Evolutionary conservation across 169 alveolate genomes (phyloP), one percentile per base, ranked within the genome.

Genomic region (Theileria equi): DNA sequence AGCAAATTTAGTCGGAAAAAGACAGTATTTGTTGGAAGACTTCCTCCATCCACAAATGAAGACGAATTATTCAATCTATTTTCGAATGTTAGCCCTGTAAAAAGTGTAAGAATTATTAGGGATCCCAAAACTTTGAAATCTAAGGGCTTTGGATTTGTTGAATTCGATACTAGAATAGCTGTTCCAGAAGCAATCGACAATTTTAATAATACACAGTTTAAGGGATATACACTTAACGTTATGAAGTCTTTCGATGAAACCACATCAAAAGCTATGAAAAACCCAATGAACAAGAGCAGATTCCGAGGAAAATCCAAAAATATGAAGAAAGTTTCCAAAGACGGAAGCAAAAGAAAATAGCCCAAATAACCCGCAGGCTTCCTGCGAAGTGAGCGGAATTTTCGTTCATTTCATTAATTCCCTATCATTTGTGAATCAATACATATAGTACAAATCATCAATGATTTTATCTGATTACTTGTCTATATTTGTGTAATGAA

Each of bases 81-180:
- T 29, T 57, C 71, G 23, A 72, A 72, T 38, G 52, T 72, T 29
- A 52, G 83, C 26, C 52, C 40, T 11, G 83, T 72, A 4, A 41
- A 72, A 63, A 77, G 83, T 72, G 77, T 62, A n/a, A 65, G 83
- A 2, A 62, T 72, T 5, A 52, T 72, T 3, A 29, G 83, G 19
- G 83, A 72, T 25, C 83, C 83, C 2, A 29, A 10, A 21, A 72
- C 83, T 16, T 28, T 17, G 57, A 57, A 45, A 36, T 72, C 83
- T 0, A 72, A 72, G 83, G 83, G 83, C 0, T 72, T 72, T 35
- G 83, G 83, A 4, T 72, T 72, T 40, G 83, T 72, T 6, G 67
- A 55, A 50, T 72, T 72, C 53, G 83, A 72, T 45, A 45, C 16
- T 5, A 66, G 83, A 13, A 40, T 38, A 1, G 83, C 83, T 11